Conservation (phyloP, 192 early-diverging fungal species). For the Mortierella claussenii region DNA sequence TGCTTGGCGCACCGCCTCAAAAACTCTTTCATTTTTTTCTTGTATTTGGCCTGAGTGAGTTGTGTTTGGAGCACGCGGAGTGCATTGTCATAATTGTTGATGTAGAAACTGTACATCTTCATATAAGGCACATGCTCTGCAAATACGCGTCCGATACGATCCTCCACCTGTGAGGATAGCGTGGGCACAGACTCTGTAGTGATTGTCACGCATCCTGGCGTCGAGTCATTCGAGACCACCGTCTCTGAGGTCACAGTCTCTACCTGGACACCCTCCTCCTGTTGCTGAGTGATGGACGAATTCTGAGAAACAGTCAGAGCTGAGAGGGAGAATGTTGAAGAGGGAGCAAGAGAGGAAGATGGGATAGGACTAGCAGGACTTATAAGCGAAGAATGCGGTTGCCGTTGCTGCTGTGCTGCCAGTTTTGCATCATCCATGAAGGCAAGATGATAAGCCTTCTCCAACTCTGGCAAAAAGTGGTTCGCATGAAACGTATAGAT, state of each 20-base stretch:
- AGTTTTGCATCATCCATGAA: not conserved
- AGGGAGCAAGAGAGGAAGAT: slow-evolving; percentile 6
- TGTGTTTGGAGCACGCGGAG: slow-evolving; percentile 62
- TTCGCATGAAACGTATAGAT: slow-evolving; percentile 81
- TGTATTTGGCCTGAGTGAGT: slow-evolving; percentile 37
- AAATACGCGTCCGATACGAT: slow-evolving; percentile 77
- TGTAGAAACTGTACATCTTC: slow-evolving; percentile 87
- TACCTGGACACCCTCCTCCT: not conserved
- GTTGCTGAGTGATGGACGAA: not conserved
- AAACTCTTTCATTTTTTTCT: slow-evolving; percentile 55
- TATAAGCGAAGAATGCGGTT: not conserved
- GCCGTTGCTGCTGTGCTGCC: not conserved
- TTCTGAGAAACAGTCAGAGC: slow-evolving; percentile 26
- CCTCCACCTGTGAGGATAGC: slow-evolving; percentile 14
- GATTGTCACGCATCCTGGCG: not conserved
- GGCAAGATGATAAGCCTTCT: slow-evolving; percentile 37
- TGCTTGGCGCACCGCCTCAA: slow-evolving; percentile 62
- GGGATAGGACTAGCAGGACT: slow-evolving; percentile 43
- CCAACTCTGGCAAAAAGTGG: slow-evolving; percentile 75
- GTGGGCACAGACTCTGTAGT: slow-evolving; percentile 1
- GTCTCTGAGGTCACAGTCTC: not conserved
- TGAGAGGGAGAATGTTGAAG: slow-evolving; percentile 30
- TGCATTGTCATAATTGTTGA: slow-evolving; percentile 86
- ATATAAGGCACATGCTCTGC: slow-evolving; percentile 75
- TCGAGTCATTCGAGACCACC: not conserved